phyloP scores from a whole-genome alignment of 352 stramenopile genomes.

The Phytophthora uliginosa region DNA sequence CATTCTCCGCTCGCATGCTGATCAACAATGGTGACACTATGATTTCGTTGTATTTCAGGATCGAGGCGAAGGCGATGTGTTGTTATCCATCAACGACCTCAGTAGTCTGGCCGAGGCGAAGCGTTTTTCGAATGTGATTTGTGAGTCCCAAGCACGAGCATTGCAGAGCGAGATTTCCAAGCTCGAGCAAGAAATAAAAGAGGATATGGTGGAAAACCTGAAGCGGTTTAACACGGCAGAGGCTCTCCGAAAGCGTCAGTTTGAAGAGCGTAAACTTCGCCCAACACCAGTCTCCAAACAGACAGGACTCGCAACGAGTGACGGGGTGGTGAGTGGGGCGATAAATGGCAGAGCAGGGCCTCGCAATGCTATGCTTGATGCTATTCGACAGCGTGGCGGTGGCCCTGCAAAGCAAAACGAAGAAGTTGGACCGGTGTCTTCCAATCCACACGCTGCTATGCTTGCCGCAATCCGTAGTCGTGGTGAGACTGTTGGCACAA shows the following conservation, averaged over 20 bases:
- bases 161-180: conserved; percentile 65
- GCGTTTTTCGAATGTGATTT: conserved; percentile 78
- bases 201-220: conserved; percentile 72
- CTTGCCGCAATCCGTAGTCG: conserved; percentile 30
- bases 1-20: not conserved
- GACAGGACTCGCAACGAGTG: not conserved
- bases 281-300: not conserved
- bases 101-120: conserved; percentile 61
- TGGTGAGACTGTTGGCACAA: not conserved
- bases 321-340: conserved; percentile 1
- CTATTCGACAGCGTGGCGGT: conserved; percentile 36
- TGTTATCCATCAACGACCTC: conserved; percentile 77
- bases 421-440: not conserved
- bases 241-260: conserved; percentile 39
- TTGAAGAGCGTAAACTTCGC: conserved; percentile 36
- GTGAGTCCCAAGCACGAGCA: conserved; percentile 58
- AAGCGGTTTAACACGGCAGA: conserved; percentile 66
- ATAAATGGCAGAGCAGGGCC: conserved; percentile 4
- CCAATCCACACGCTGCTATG: conserved; percentile 18
- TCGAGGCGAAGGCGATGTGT: conserved; percentile 74
- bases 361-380: conserved; percentile 39
- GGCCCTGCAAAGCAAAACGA: not conserved
- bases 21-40: not conserved
- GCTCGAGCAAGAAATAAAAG: conserved; percentile 75
- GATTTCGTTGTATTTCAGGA: conserved; percentile 45